Base-by-base conservation (phyloP, 805 yeast genomes). In the Metschnikowia similis region DNA sequence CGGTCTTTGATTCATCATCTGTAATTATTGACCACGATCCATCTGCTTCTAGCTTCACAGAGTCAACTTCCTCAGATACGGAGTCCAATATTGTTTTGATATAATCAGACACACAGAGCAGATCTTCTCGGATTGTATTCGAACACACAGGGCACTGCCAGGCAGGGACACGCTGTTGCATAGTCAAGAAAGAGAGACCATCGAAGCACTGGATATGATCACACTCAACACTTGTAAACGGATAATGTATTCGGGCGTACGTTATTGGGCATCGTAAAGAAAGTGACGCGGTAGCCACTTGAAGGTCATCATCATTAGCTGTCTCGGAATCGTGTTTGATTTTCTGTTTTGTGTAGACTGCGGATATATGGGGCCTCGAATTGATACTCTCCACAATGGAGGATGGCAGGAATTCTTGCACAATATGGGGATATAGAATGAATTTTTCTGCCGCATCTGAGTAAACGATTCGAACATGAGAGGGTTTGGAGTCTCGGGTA, bases 101-200 rank as follows among this genome's bases (percentile, higher is more conserved):
- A 62, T 82, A 92, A 53, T 88, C 96, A 56, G 88, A 89, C 0
- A 90, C 71, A 0, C 85, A 83, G 47, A 94, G 63, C 53, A 84
- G 84, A 13, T 77, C 76, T 13, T 83, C 69, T 1, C 72, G 66
- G 2, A 89, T 68, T 2, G 61, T 62, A 5, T 67, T 70, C 53
- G 79, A 79, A 63, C 99, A 94, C 3, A 89, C 76, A 0, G 97
- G 97, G 62, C 99, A 94, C 46, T 70, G 70, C 97, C 97, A 92
- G 0, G 87, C 80, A 0, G 96, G 86, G 0, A 87, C 81, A 62
- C 86, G 92, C 48, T 75, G 74, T 64, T 92, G 98, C 40, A 90
- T 74, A 59, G 82, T 80, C 8, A 94, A 58, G 61, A 80, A 94
- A 40, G 87, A 80, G 34, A 75, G 65, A 0, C 88, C 91, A 66